Base-by-base conservation (phyloP, 441 rosid species). In the Pelargonium myrrhifolium region DNA sequence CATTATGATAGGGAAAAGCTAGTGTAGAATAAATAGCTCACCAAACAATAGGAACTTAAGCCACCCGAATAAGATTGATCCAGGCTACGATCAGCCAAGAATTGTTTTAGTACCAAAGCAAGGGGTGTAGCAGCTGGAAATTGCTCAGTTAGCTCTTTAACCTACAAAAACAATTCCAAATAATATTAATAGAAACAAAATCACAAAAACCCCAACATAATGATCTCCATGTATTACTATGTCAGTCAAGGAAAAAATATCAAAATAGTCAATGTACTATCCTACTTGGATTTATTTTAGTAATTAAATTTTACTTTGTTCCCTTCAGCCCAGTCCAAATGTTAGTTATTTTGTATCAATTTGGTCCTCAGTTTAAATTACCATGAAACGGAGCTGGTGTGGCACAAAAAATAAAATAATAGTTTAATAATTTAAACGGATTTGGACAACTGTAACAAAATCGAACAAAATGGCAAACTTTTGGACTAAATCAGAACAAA, bases 21-120 rank as follows among this genome's bases (percentile, higher is more conserved):
- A 24, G 58, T 42, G 39, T 15, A 56, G 51, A 51, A 65, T n/a
- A 11, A 51, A 65, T n/a, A 11, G 78, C 81, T 82, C 77, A 92
- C 98, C 93, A 94, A 84, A 79, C 99, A 92, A 80, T 94, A 88
- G 70, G 99, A 94, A 83, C 97, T 94, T 83, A 95, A 87, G 79
- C 99, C 99, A 64, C 99, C 99, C 77, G 99, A 95, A 78, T 95
- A 95, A 68, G 98, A 88, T 68, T 90, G 98, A 67, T 92, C 99
- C 81, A 92, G 87, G 85, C 94, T 87, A 72, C 99, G 98, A 79
- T 89, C 98, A 65, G 98, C 99, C 86, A 94, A 83, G 86, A 94
- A 94, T 82, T 89, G 92, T 84, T 94, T 94, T 77, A 94, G 83
- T 74, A 89, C 88, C 88, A 94, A 85, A 76, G 99, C 99, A 79